Percentiles rank a stretch among this genome's conserved stretches.
phyloP scores from a whole-genome alignment of 164 flowering plant genomes.

The Sextonia rubra region DNA sequence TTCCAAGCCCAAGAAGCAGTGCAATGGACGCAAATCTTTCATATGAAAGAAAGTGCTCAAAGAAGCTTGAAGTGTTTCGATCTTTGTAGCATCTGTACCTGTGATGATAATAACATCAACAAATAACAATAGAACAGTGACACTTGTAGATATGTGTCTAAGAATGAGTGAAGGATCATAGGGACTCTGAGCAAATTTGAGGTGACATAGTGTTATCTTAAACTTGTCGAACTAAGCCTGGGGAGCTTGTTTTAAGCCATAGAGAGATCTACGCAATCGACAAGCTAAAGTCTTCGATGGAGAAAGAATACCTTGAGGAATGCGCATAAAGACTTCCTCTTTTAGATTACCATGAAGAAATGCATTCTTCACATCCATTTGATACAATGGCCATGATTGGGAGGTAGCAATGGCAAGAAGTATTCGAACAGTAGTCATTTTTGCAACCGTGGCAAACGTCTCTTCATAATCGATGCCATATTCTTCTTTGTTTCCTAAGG shows the following conservation, averaged over 20 bases:
- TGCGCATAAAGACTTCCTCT: no score
- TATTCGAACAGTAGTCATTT: no score
- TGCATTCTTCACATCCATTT: no score
- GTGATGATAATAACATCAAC: constrained; percentile 5
- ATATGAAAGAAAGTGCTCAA: not conserved
- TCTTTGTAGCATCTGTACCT: not conserved
- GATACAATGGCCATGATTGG: no score
- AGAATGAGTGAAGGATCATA: not conserved
- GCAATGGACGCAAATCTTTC: not conserved
- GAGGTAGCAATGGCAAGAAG: no score
- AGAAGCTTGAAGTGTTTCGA: not conserved
- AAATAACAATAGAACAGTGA: not conserved
- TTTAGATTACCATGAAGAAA: no score
- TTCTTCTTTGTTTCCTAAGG: not conserved
- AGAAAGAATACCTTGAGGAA: not conserved
- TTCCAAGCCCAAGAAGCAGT: not conserved
- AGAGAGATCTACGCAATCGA: not conserved
- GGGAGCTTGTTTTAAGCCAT: not conserved
- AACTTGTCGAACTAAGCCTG: not conserved
- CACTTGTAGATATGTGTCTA: not conserved
- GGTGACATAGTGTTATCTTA: not conserved
- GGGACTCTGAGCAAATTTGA: not conserved
- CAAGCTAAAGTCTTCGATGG: not conserved
- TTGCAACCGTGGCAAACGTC: not conserved
- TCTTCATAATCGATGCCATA: not conserved